Conservation (phyloP, 345 rosid species). For the Hypericum androsaemum region DNA sequence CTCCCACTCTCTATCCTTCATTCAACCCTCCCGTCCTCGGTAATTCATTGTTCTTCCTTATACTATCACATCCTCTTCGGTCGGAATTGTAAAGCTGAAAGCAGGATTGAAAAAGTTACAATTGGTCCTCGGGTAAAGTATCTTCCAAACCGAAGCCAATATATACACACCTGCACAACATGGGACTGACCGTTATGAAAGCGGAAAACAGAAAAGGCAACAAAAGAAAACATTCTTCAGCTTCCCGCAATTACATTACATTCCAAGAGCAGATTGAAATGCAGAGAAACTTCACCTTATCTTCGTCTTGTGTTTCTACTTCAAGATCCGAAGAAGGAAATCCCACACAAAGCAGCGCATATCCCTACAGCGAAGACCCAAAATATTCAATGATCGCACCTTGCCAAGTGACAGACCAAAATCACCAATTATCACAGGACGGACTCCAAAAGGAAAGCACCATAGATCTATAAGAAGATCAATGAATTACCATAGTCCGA, state of each 20-base stretch:
- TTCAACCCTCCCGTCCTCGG: no score
- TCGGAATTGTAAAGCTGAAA: background rate
- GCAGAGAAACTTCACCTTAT: conserved; percentile 43
- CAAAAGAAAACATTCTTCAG: no score
- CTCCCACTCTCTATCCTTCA: background rate
- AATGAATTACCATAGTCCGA: no score
- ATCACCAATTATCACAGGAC: background rate
- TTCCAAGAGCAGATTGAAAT: no score
- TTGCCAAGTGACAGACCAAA: background rate
- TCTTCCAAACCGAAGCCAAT: conserved; percentile 99
- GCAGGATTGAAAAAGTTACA: conserved; percentile 40
- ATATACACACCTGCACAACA: conserved; percentile 66
- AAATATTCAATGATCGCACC: background rate
- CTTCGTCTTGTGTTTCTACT: conserved; percentile 96
- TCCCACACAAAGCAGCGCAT: conserved; percentile 90
- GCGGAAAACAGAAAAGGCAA: no score
- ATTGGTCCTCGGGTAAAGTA: conserved; percentile 93
- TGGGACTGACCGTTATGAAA: background rate
- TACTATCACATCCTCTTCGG: background rate
- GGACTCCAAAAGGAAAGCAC: no score
- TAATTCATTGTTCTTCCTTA: no score
- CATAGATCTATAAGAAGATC: no score
- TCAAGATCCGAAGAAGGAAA: conserved; percentile 77
- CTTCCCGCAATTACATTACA: no score
- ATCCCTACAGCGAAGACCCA: conserved; percentile 43